Percentiles rank a stretch among this genome's conserved stretches.
Evolutionary conservation across 441 rosid genomes (phyloP).

Genomic region (Pelargonium citronellum): DNA sequence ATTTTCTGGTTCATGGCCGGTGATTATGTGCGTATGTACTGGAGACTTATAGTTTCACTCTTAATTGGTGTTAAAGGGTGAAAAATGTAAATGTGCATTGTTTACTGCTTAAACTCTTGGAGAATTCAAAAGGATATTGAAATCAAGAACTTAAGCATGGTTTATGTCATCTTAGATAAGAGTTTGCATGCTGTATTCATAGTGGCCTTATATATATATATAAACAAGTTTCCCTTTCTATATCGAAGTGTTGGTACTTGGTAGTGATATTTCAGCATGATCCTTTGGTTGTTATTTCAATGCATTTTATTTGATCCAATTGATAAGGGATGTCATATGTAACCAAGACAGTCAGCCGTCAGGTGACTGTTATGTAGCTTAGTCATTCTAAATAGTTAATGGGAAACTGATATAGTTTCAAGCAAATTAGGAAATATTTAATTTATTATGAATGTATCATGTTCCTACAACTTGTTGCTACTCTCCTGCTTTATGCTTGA

Average conservation of each 20-base stretch:
- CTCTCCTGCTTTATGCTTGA: background rate
- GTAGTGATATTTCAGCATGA: conserved; percentile 2
- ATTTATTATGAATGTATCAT: background rate
- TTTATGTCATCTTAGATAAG: background rate
- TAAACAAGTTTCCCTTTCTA: background rate
- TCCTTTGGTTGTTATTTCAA: background rate
- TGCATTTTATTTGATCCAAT: background rate
- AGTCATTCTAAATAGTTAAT: too few relatives aligned
- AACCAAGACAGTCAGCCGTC: background rate
- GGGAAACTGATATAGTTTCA: background rate
- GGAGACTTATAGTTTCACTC: background rate
- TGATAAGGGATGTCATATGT: background rate
- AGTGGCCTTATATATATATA: background rate
- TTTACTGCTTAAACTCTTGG: background rate
- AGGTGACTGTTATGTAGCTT: background rate
- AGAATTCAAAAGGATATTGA: background rate
- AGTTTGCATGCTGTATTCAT: background rate
- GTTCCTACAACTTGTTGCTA: background rate
- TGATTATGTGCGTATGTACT: background rate
- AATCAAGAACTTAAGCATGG: background rate
- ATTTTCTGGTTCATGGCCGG: background rate
- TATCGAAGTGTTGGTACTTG: background rate
- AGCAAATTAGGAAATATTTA: background rate
- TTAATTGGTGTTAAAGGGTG: background rate
- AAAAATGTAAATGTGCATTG: background rate